Evolutionary conservation across 805 yeast species (phyloP), one percentile per base, ranked within the genome.

Genomic region (Lachancea quebecensis): DNA sequence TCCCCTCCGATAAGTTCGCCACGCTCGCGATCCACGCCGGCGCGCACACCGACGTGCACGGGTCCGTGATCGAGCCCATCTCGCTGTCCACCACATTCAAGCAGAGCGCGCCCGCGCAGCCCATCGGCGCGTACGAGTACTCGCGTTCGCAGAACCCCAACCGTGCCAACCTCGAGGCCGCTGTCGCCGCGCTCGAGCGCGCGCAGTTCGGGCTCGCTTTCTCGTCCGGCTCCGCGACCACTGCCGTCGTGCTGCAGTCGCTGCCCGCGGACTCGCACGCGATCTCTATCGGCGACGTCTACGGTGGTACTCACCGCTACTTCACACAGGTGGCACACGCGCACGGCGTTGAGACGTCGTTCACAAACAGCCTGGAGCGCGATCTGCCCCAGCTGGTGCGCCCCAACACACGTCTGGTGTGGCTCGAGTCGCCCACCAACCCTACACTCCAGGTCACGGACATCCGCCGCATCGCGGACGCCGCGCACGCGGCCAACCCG

Each of bases 241-340:
- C 95, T 37, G 86, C 93, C 21, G 74, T 81, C 54, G 72, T 86
- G 37, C 69, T 85, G 58, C 95, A 86, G 66, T 74, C 84, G 29
- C 70, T 87, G 57, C 81, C 85, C 37, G 75, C 77, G 51, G 83
- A 82, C 39, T 72, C 85, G 35, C 93, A 87, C 60, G 83, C 84
- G 35, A 72, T 86, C 41, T 80, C 88, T 39, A 80, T 85, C 58
- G 89, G 85, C 56, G 95, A 86, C 58, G 95, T 86, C 39, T 86
- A 86, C 66, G 95, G 95, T 50, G 95, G 95, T 57, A 86, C 95
- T 47, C 93, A 86, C 71, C 75, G 95, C 67, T 86, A 87, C 68
- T 86, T 86, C 74, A 82, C 95, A 62, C 77, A 83, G 64, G 95
- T 86, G 40, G 95, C 91, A 49, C 71, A 72, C 60, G 76, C 86